Evolutionary conservation across 345 rosid species (phyloP), one percentile per base, ranked within the genome.

Genomic region (Euclidium syriacum): DNA sequence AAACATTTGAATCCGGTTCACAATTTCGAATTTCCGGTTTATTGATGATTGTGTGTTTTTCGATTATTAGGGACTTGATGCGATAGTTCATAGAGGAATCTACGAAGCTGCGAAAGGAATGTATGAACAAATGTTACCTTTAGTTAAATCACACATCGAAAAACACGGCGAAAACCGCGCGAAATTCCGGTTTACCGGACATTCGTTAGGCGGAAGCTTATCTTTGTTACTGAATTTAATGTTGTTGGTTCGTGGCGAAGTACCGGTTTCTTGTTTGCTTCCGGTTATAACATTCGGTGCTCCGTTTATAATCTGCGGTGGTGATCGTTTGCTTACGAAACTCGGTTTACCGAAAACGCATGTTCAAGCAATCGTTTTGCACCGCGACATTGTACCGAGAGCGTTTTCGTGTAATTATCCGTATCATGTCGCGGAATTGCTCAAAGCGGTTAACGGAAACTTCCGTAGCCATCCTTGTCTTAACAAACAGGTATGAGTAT

Each of bases 101-200:
- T 90, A 90, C 27, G 91, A 90, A 74, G 96, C 96, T 33, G 96
- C 96, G 15, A 90, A 86, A 78, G 96, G 96, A n/a, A 86, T 90
- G 42, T 89, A 86, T 60, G 90, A 83, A 34, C 91, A 86, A 73
- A 84, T 85, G 86, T 68, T 90, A 80, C 95, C 96, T 36, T 91
- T 86, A 76, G 82, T 86, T 6, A 75, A 36, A 9, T 68, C 78
- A 11, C 91, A 90, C 70, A 52, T 85, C 9, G 70, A 78, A 55
- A 62, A 84, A 12, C 67, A 60, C 20, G 90, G 95, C 20, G 90
- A 91, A 14, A 55, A 38, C 14, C 38, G 25, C 7, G 87, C 96
- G 25, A 75, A 79, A 40, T 80, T 86, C 52, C 91, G 91, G 36
- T 90, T 90, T 77, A 85, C 91, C 0, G 97, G 97, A 3, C 97